Evolutionary conservation across 305 asterid species (phyloP).

Genomic region (Fraxinus angustifolia): DNA sequence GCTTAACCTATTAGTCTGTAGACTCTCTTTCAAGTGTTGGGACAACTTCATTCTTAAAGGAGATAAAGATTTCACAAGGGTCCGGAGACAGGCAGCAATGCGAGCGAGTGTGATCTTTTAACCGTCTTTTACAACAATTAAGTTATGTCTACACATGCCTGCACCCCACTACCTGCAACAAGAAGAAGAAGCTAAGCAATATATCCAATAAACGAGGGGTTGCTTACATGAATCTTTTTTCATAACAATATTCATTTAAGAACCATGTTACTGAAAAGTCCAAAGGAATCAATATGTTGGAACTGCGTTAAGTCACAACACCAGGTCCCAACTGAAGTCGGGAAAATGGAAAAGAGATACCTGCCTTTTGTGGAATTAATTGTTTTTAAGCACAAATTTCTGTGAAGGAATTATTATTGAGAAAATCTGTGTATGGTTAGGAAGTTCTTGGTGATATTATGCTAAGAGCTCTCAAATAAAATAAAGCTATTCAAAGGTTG

Average conservation of each 20-base stretch:
- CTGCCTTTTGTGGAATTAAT: not conserved
- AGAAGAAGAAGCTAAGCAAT: not conserved
- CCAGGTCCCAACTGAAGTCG: not conserved
- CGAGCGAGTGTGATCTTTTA: not conserved
- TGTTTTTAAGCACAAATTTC: not conserved
- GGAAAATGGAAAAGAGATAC: not conserved
- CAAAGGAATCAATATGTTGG: not conserved
- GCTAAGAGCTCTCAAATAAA: constrained; percentile 6
- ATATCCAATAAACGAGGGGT: not conserved
- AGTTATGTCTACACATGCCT: not conserved
- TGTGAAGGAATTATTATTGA: not conserved
- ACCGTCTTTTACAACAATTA: not conserved
- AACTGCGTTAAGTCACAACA: not conserved
- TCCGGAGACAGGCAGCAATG: not conserved
- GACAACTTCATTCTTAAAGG: not conserved
- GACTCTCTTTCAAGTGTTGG: not conserved
- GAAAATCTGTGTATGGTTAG: not conserved
- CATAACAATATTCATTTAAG: not conserved
- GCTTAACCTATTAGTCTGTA: not conserved
- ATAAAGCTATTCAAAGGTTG: constrained; percentile 11
- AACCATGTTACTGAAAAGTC: not conserved
- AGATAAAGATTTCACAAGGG: not conserved
- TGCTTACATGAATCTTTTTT: not conserved
- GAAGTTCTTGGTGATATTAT: not conserved
- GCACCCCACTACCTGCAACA: not conserved